A percentile compares a stretch with the other conserved stretches of the same genome.
Evolutionary conservation across 345 rosid genomes (phyloP).

Genomic region (Lenwebbia sp.): DNA sequence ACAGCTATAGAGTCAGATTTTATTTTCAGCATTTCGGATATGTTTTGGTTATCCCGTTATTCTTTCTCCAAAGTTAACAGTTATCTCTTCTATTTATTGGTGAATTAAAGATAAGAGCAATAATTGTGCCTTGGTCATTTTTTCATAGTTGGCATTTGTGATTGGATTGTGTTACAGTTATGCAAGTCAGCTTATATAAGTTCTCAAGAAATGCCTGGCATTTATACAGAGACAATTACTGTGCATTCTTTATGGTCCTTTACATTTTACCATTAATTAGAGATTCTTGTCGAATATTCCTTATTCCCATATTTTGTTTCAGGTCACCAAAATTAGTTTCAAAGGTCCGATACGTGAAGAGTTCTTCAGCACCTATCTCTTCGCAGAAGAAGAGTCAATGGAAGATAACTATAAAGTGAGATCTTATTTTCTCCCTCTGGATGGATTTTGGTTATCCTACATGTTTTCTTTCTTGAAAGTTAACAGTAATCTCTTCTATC

Average conservation of each 20-base stretch:
- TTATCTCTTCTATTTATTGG: neutral
- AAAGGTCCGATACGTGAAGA: conserved; percentile 15
- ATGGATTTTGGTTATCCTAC: neutral
- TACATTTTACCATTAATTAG: neutral
- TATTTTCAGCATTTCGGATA: neutral
- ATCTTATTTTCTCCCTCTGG: neutral
- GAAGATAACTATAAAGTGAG: conserved; percentile 25
- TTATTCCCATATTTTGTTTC: conserved; percentile 7
- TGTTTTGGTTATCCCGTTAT: neutral
- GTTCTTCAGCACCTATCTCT: conserved; percentile 16
- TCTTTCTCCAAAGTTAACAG: neutral
- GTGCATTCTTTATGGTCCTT: neutral
- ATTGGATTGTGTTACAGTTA: neutral
- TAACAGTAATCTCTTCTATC: neutral
- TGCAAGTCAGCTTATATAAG: neutral
- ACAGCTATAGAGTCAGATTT: neutral
- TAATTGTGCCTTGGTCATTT: neutral
- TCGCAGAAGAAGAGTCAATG: conserved; percentile 20
- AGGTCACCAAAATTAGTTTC: conserved; percentile 36
- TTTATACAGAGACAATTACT: neutral
- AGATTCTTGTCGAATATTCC: neutral
- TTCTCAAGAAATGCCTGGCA: neutral
- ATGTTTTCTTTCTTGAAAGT: conserved; percentile 3
- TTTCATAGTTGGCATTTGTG: neutral
- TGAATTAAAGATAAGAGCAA: neutral